Percentiles rank a stretch among this genome's conserved stretches.
Evolutionary conservation across 129 eudicot species (phyloP).

Genomic region (Mikania micrantha): DNA sequence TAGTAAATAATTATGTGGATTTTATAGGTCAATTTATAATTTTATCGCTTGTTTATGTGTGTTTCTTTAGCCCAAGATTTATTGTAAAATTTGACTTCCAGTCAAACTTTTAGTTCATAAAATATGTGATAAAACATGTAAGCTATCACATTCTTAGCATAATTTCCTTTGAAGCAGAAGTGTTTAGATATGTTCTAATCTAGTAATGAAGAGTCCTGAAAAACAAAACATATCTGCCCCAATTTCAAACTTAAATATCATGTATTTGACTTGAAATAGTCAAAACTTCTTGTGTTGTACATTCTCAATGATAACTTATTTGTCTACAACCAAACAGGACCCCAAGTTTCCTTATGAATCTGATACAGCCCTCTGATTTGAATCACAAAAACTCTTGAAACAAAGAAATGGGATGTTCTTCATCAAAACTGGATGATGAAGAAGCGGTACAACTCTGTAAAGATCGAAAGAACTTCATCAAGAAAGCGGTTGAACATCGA

Average conservation of each 20-base stretch:
- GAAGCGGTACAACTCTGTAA: conserved; percentile 88
- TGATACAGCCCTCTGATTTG: conserved; percentile 32
- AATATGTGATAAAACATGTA: not conserved
- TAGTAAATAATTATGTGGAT: not conserved
- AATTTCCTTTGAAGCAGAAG: not conserved
- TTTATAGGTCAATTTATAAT: not conserved
- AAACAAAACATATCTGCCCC: not conserved
- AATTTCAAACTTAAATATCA: not conserved
- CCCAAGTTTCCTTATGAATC: conserved; percentile 50
- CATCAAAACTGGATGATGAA: conserved; percentile 86
- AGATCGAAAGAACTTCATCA: conserved; percentile 85
- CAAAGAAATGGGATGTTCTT: conserved; percentile 87
- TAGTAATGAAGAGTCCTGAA: not conserved
- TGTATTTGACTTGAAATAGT: not conserved
- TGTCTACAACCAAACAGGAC: conserved; percentile 21
- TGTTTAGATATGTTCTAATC: not conserved
- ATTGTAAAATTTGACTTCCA: not conserved
- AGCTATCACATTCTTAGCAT: not conserved
- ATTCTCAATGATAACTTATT: not conserved
- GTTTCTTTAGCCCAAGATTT: not conserved
- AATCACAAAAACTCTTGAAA: conserved; percentile 35
- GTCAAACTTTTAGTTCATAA: conserved; percentile 1
- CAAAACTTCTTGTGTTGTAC: conserved; percentile 7
- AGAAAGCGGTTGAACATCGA: conserved; percentile 90
- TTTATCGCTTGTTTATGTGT: not conserved